Percentiles rank a stretch among this genome's conserved stretches.
These are phyloP conservation scores for Phialemonium atrogriseum DNA, from an alignment of 2,329 filamentous ascomycete genomes.

Conservation along the genomic window DNA sequence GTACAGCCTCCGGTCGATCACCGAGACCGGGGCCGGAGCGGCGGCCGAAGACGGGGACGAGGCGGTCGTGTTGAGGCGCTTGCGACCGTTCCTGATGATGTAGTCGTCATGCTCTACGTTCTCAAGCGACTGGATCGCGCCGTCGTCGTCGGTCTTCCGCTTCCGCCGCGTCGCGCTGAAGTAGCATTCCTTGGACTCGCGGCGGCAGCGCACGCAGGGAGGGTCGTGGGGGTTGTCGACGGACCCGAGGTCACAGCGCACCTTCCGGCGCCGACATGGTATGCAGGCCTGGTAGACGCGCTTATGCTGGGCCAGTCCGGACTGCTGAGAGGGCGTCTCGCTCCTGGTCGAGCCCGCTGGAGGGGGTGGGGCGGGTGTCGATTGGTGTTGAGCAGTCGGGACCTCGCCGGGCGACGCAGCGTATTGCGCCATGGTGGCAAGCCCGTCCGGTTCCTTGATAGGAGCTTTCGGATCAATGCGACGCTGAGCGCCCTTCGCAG, in stretches of 20 bases:
- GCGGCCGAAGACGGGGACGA: too few relatives aligned
- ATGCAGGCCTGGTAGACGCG: conserved; percentile 58
- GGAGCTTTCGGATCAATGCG: not conserved
- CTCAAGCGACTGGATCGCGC: conserved; percentile 28
- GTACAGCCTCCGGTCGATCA: conserved; percentile 36
- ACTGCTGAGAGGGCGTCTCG: conserved; percentile 7
- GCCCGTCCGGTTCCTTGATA: too few relatives aligned
- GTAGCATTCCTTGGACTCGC: conserved; percentile 94
- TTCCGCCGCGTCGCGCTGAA: conserved; percentile 93
- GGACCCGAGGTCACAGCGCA: conserved; percentile 56
- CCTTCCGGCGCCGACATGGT: conserved; percentile 52
- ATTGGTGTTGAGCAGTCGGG: not conserved
- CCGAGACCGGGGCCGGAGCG: conserved; percentile 33
- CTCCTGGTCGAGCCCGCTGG: conserved; percentile 9
- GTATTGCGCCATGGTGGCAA: conserved; percentile 3
- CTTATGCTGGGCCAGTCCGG: conserved; percentile 39
- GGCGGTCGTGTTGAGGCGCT: conserved; percentile 47
- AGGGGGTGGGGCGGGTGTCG: conserved; percentile 1
- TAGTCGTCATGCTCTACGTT: conserved; percentile 49
- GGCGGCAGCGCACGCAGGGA: conserved; percentile 85
- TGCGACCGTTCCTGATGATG: conserved; percentile 64
- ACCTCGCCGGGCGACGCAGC: not conserved
- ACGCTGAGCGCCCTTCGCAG: not conserved
- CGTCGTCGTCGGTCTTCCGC: conserved; percentile 63
- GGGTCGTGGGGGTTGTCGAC: conserved; percentile 93